Evolutionary conservation across 106 monocot genomes (phyloP), one percentile per base, ranked within the genome.

Genomic region (Acorus gramineus): DNA sequence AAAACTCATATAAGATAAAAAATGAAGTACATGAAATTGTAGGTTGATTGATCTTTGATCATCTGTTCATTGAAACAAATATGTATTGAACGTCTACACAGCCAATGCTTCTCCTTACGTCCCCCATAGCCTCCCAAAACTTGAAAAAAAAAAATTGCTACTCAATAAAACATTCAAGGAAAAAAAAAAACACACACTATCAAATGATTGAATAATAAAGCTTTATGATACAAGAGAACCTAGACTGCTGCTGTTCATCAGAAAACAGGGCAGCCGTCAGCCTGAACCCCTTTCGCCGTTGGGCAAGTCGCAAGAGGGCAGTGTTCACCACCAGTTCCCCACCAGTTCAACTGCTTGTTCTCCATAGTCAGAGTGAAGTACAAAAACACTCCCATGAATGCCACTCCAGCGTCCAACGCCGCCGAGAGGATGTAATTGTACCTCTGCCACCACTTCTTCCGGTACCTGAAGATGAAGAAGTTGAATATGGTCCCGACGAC

Each of bases 381-480:
- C 2, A 89, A 60, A 46, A 85, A 7, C 10, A 89, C 89, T 0
- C 74, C 89, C 89, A 89, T 89, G 71, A 89, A 85, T 0, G 85
- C 85, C 2, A 85, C 85, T 4, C 89, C 82, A 0, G 85, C 79
- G 28, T 89, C 89, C 62, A 89, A 56, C 5, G 79, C 85, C 2
- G 89, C 89, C 1, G 89, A 85, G 8, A 89, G 79, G 2, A 89
- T 50, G 64, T 89, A 89, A 62, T 89, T 89, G 71, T 85, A 89
- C 46, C 85, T 79, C 64, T 72, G 67, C 89, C 89, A 89, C 89
- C 89, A 89, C 56, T 66, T 71, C 77, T 89, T 89, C 57, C 85
- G 57, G 58, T 89, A 89, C 45, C 86, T 47, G 75, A 82, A 94
- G 4, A 94, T 66, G 53, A 89, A 84, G 80, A 86, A 94, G 70